Evolutionary conservation across 106 monocot genomes (phyloP), one percentile per base, ranked within the genome.

Genomic region (Allium cepa): DNA sequence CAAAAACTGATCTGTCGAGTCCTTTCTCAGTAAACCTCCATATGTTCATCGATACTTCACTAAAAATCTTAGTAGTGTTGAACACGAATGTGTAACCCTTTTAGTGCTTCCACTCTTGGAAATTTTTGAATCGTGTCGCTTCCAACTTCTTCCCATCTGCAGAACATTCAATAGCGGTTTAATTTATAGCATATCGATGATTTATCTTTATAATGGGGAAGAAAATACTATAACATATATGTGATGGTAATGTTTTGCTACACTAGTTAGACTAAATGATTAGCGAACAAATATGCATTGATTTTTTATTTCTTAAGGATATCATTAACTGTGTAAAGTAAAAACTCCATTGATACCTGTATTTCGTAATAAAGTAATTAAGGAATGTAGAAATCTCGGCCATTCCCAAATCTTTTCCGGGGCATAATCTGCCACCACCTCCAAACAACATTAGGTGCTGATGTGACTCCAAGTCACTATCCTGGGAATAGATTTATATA

Each of bases 91-190:
- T 68, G 72, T 11, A 84, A 55, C 11, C 88, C 88, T 60, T 81
- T 70, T 0, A 81, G 88, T 51, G 88, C 88, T 78, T 88, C 75
- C 11, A 88, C 84, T 79, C 88, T 84, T 1, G 88, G 88, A 71
- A 88, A 88, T 68, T 81, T 79, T 57, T 78, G 49, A 60, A 88
- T 60, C 14, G 48, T 73, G 18, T 81, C 76, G 3, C 59, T 64
- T 61, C 88, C 88, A 73, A 84, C 79, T 77, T 84, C 88, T 59
- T 88, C 81, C 81, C 84, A 88, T 61, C 88, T 88, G 71, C 60
- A 76, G 4, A 16, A 71, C 57, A n/a, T 36, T 36, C 36, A 36
- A 36, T 36, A 4, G 36, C 5, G 36, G 3, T 36, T 4, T 4
- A 36, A 4, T 36, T 36, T 36, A 36, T 36, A 4, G 36, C 5